Evolutionary conservation across 768 basidiomycete species (phyloP).

Genomic region (Auricularia cornea): DNA sequence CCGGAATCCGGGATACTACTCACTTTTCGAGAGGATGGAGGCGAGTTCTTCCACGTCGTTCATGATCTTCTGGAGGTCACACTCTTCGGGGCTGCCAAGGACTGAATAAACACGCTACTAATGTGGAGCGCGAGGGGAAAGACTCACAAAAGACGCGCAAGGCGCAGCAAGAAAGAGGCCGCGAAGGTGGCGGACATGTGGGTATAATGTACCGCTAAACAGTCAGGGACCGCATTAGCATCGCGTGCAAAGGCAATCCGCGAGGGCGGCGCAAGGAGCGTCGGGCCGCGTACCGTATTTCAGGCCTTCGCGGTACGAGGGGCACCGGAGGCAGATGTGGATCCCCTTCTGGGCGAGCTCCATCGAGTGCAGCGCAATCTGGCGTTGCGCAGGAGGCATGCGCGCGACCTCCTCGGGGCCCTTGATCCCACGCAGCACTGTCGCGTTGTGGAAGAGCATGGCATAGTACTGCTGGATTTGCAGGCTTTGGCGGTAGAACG

Average conservation of each 20-base stretch:
- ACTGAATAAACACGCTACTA: conserved; percentile 7
- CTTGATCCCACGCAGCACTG: conserved; percentile 71
- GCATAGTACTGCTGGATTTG: conserved; percentile 84
- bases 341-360: conserved; percentile 70
- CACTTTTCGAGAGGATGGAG: conserved; percentile 69
- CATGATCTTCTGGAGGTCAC: conserved; percentile 66
- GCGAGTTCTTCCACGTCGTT: conserved; percentile 72
- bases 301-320: conserved; percentile 83
- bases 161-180: conserved; percentile 79
- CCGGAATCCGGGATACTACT: conserved; percentile 16
- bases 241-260: neutral
- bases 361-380: conserved; percentile 76
- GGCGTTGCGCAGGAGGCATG: conserved; percentile 70
- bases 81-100: conserved; percentile 65
- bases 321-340: conserved; percentile 78
- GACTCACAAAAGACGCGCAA: conserved; percentile 78
- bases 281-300: conserved; percentile 63
- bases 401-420: conserved; percentile 79
- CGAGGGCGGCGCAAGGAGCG: neutral
- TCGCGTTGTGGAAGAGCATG: conserved; percentile 80
- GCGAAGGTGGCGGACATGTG: conserved; percentile 93
- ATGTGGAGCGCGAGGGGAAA: neutral
- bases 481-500: conserved; percentile 82
- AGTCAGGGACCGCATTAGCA: conserved; percentile 13
- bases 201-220: conserved; percentile 74